Base-by-base conservation (phyloP, 1,284 basidiomycete species). In the Neolentinus lepideus region DNA sequence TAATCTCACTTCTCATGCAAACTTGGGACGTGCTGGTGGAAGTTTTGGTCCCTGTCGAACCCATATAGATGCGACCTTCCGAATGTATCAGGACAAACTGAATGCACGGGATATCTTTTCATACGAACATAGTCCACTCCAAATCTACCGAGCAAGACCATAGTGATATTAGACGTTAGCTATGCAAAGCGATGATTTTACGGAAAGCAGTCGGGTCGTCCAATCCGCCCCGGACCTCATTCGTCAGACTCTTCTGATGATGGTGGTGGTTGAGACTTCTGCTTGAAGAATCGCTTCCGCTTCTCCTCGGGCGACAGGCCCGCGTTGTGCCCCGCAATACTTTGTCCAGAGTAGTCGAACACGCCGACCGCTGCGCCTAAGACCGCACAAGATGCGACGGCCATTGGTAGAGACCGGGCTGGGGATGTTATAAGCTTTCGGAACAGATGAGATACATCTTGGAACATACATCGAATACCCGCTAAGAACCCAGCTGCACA, bases 401-500 rank as follows among this genome's bases (percentile, higher is more conserved):
- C 94, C 66, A 89, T 75, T 12, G 94, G 94, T 60, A 97, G 65
- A 24, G 94, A 97, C 61, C 90, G 84, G 54, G 83, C 92, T 94
- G 62, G 31, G 56, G 38, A 53, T 38, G 6, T 14, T 19, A 22
- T 31, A 26, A 14, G 45, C 21, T n/a, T 38, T 47, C 46, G 53
- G 46, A 45, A 53, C 60, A 53, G 57, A 54, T 21, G 25, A 48
- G 46, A 4, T 9, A 59, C 27, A 62, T 6, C 29, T 54, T n/a
- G 35, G 52, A 56, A 77, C 81, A 56, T 67, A 92, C 92, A 78
- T 74, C 86, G 80, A 58, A 94, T 76, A 58, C 94, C 94, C 46
- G 91, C 90, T 59, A 97, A 75, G 70, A 97, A 91, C 52, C 94
- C 94, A 55, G 94, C 93, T 52, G 94, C 94, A 72, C 94, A 97